Conservation (phyloP, 1,139 yeast genomes). For the Taphrina deformans region DNA sequence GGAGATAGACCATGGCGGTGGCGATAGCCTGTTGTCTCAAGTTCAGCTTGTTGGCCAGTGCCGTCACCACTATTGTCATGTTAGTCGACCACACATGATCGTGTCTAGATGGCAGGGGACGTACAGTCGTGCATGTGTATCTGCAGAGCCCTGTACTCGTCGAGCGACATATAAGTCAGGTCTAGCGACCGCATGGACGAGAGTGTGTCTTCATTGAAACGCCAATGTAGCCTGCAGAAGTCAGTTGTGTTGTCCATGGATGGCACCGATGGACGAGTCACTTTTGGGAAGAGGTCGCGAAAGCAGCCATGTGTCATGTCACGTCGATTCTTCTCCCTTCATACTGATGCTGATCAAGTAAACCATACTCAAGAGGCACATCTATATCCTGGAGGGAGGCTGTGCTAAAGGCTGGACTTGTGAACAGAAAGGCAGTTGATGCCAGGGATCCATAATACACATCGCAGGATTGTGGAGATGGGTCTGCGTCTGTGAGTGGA, state of each 20-base stretch:
- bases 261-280: background rate
- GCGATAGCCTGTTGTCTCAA: constrained; percentile 81
- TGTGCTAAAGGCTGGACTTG: too few species aligned
- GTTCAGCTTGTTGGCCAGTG: constrained; percentile 73
- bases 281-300: constrained; percentile 2
- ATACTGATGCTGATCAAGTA: background rate
- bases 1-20: constrained; percentile 80
- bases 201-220: constrained; percentile 55
- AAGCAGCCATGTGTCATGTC: constrained; percentile 2
- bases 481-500: background rate
- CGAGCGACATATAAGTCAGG: constrained; percentile 35
- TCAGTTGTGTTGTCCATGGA: background rate
- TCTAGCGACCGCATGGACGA: constrained; percentile 46
- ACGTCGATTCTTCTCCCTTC: background rate
- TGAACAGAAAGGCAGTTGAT: too few species aligned
- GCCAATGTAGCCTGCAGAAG: constrained; percentile 56
- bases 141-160: constrained; percentile 47
- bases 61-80: constrained; percentile 62
- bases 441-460: too few species aligned
- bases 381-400: too few species aligned
- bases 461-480: background rate
- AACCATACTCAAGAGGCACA: too few species aligned
- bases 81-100: background rate
- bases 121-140: constrained; percentile 47
- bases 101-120: constrained; percentile 43